These are phyloP conservation scores for Termitomyces sp. DNA, from an alignment of 768 basidiomycete genomes.

Conservation along the genomic window DNA sequence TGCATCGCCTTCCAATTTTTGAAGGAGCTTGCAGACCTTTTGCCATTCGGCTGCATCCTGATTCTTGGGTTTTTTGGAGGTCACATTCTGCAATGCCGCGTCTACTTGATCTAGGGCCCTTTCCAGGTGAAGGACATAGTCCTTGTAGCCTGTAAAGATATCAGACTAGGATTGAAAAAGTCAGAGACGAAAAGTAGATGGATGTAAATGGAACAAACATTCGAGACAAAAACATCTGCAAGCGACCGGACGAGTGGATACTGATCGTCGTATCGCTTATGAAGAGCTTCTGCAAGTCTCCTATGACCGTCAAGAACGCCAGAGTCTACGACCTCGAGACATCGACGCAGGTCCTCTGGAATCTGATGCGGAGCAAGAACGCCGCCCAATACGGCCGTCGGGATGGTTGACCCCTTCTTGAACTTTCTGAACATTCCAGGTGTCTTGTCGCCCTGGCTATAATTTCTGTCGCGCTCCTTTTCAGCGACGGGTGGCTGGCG, in stretches of 20 bases:
- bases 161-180: slow-evolving; percentile 56
- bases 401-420: slow-evolving; percentile 56
- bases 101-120: slow-evolving; percentile 86
- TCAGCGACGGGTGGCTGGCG: slow-evolving; percentile 54
- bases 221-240: slow-evolving; percentile 93
- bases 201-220: slow-evolving; percentile 50
- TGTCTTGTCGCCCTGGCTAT: slow-evolving; percentile 38
- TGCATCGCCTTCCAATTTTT: slow-evolving; percentile 74
- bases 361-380: slow-evolving; percentile 71
- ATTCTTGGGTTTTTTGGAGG: slow-evolving; percentile 75
- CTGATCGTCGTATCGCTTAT: slow-evolving; percentile 91
- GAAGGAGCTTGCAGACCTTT: slow-evolving; percentile 68
- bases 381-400: slow-evolving; percentile 41
- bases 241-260: slow-evolving; percentile 90
- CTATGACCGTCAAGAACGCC: slow-evolving; percentile 89
- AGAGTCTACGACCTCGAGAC: slow-evolving; percentile 80
- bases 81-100: slow-evolving; percentile 59
- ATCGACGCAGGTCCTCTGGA: slow-evolving; percentile 82
- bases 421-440: slow-evolving; percentile 62
- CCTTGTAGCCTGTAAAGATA: slow-evolving; percentile 90
- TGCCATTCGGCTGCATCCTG: slow-evolving; percentile 77
- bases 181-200: not conserved
- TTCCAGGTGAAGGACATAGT: slow-evolving; percentile 92
- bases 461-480: slow-evolving; percentile 42
- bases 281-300: slow-evolving; percentile 75